Base-by-base conservation (phyloP, 2,329 filamentous ascomycete genomes). In the Simplicillium aogashimaense region DNA sequence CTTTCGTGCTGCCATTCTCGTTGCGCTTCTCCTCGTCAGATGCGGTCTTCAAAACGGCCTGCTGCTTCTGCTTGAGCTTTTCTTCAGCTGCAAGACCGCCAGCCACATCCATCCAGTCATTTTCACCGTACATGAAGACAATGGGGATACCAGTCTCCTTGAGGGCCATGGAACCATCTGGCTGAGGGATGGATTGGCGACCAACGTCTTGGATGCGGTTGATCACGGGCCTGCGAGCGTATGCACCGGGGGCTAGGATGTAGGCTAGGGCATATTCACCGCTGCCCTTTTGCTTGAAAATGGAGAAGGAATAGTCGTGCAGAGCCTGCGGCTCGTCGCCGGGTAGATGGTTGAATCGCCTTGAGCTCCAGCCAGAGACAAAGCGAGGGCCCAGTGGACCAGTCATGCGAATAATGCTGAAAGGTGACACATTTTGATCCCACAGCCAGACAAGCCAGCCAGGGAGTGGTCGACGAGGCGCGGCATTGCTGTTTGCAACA, bases 91-190 rank as follows among this genome's bases (percentile, higher is more conserved):
- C 87, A 36, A 81, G 77, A 0, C 92, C 92, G 20, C 89, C 92
- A 0, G 79, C 78, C 8, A 92, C 81, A 50, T 98, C 92, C 92
- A 98, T 98, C 92, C 92, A 98, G 67, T 98, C 92, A 54, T 92
- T 81, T 53, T 97, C 89, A 47, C 92, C 92, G 56, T 98, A 98
- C 84, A 97, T 89, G 57, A 98, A 76, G 8, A 97, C 75, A 28
- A 97, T 69, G 0, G 92, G 90, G 37, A 88, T 70, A 2, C 89
- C 88, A 0, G 73, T 83, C 51, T 78, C 74, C 42, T 57, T 61
- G 32, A 52, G 42, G 13, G 50, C 42, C 9, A 48, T 44, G 7
- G 43, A 47, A 17, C 51, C 51, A 7, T 55, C 48, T 6, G 54
- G 42, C 3, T 52, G 52, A 37, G 53, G 50, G 43, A 75, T 58